phyloP scores from a whole-genome alignment of 2,329 filamentous ascomycete genomes.

The Apiospora koreana region DNA sequence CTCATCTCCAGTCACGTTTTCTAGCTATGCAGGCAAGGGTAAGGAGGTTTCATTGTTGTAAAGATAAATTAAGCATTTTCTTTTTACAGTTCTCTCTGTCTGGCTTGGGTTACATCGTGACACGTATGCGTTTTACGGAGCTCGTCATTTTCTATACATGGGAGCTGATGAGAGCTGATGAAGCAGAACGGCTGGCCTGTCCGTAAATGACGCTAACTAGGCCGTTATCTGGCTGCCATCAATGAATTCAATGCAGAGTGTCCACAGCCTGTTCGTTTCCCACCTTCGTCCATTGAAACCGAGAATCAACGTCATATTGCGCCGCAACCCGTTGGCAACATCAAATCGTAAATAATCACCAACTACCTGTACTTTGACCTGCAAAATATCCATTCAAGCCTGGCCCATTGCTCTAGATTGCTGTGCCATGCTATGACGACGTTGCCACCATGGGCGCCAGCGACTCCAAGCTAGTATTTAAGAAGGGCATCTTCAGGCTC shows the following conservation, averaged over 20 bases:
- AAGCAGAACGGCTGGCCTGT: conserved; percentile 3
- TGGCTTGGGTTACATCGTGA: not conserved
- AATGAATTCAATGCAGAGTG: not conserved
- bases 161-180: not conserved
- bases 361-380: not conserved
- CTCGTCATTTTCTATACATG: not conserved
- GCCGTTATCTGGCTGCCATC: conserved; percentile 1
- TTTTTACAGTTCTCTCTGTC: not conserved
- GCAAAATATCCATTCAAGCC: not conserved
- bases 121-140: not conserved
- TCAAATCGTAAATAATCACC: not conserved
- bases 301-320: conserved; percentile 4
- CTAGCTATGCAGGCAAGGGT: not conserved
- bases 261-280: conserved; percentile 3
- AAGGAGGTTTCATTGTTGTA: no score
- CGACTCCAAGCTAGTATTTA: conserved; percentile 98
- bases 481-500: conserved; percentile 94
- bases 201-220: not conserved
- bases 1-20: not conserved
- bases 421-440: conserved; percentile 26
- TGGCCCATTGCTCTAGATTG: not conserved
- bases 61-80: not conserved
- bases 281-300: not conserved
- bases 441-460: conserved; percentile 84
- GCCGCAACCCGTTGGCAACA: conserved; percentile 4